Evolutionary conservation across 768 basidiomycete species (phyloP).

Genomic region (Pisolithus orientalis): DNA sequence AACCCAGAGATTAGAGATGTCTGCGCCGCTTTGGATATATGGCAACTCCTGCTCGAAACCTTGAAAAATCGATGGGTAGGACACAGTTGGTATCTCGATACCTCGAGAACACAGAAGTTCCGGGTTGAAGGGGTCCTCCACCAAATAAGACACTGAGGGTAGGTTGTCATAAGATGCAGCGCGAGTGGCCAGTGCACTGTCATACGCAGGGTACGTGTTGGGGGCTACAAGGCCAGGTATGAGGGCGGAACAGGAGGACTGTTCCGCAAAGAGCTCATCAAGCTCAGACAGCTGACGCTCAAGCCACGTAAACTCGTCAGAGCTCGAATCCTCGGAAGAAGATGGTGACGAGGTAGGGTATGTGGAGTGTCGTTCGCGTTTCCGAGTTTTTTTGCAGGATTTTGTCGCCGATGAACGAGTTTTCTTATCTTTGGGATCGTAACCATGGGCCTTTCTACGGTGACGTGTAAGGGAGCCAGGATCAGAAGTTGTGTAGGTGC

Average conservation of each 20-base stretch:
- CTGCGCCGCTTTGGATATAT: too few relatives aligned
- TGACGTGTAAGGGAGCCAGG: slow-evolving; percentile 23
- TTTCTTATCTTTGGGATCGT: slow-evolving; percentile 11
- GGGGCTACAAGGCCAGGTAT: neutral
- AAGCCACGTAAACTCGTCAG: too few relatives aligned
- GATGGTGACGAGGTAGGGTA: neutral
- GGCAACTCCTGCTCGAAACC: too few relatives aligned
- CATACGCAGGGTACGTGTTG: neutral
- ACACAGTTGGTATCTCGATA: too few relatives aligned
- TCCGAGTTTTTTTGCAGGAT: neutral
- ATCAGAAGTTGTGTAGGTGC: slow-evolving; percentile 19
- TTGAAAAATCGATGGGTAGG: too few relatives aligned
- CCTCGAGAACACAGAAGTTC: neutral
- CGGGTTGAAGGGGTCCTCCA: neutral
- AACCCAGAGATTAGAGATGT: too few relatives aligned
- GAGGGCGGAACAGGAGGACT: neutral
- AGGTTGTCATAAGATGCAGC: neutral
- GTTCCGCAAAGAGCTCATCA: neutral
- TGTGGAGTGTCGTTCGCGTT: neutral
- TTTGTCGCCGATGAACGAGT: neutral
- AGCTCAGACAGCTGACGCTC: neutral
- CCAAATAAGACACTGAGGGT: neutral
- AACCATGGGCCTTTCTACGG: slow-evolving; percentile 16
- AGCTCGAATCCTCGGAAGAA: neutral
- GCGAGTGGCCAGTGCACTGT: neutral